Evolutionary conservation across 306 rosid genomes (phyloP).

Genomic region (Medicago arabica): DNA sequence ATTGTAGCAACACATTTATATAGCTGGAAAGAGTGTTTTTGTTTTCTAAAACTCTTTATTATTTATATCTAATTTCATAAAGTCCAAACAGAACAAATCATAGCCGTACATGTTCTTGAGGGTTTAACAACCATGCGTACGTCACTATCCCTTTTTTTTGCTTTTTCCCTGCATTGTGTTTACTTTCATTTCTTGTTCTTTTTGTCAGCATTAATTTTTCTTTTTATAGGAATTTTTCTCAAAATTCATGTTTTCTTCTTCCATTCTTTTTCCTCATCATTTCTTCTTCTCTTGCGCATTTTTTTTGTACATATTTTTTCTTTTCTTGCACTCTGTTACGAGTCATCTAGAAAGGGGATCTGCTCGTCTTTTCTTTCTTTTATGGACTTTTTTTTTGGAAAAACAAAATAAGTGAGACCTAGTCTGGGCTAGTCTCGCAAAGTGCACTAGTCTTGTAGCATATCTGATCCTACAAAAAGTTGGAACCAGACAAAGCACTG

Average conservation of each 20-base stretch:
- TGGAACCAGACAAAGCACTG: neutral
- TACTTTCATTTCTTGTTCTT: neutral
- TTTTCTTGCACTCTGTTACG: neutral
- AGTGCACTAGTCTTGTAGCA: neutral
- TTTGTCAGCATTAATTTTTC: neutral
- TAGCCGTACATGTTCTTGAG: neutral
- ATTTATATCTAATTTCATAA: neutral
- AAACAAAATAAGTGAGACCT: neutral
- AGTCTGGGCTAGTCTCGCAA: neutral
- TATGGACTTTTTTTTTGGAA: neutral
- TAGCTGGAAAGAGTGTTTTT: neutral
- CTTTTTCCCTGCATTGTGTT: neutral
- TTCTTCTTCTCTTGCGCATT: neutral
- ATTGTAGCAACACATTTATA: conserved; percentile 9
- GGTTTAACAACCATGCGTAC: neutral
- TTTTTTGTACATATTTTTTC: neutral
- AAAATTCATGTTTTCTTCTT: neutral
- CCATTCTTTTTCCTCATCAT: neutral
- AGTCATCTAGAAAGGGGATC: neutral
- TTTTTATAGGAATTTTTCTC: neutral
- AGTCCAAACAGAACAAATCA: neutral
- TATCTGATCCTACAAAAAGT: neutral
- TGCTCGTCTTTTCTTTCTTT: neutral
- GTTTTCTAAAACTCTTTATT: neutral
- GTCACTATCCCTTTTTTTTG: neutral